A percentile compares a stretch with the other conserved stretches of the same genome.
Conservation (phyloP, 257 asterid genomes). For the Plantago ovata region DNA sequence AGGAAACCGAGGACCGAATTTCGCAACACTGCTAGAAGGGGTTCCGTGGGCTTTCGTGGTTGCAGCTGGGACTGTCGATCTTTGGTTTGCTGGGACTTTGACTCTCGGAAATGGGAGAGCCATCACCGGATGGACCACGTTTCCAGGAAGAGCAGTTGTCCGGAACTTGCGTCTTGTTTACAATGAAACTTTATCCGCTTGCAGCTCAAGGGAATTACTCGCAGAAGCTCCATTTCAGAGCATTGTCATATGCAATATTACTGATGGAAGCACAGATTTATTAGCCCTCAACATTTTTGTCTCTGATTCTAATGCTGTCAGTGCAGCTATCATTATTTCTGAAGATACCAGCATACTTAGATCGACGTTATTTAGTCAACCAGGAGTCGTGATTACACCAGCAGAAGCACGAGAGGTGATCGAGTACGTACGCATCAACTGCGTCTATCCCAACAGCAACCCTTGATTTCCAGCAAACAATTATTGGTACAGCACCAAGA, state of each 20-base stretch:
- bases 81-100: constrained; percentile 33
- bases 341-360: constrained; percentile 14
- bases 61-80: constrained; percentile 30
- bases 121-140: constrained; percentile 28
- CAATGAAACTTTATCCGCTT: constrained; percentile 18
- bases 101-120: constrained; percentile 32
- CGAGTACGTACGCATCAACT: constrained; percentile 16
- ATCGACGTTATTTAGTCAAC: constrained; percentile 15
- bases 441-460: constrained; percentile 20
- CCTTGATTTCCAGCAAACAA: constrained; percentile 31
- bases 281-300: not conserved
- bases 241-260: constrained; percentile 25
- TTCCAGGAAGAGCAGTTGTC: constrained; percentile 21
- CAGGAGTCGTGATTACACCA: constrained; percentile 27
- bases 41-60: constrained; percentile 35
- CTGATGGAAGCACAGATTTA: not conserved
- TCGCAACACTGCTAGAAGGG: constrained; percentile 12
- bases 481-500: constrained; percentile 31
- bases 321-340: constrained; percentile 28
- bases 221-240: constrained; percentile 5
- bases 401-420: constrained; percentile 19
- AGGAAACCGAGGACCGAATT: constrained; percentile 30
- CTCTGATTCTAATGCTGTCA: not conserved
- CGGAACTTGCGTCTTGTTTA: constrained; percentile 22
- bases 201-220: constrained; percentile 15